Percentiles rank a stretch among this genome's conserved stretches.
Conservation (phyloP, 2,329 filamentous ascomycete species). For the Fusarium duplospermum region DNA sequence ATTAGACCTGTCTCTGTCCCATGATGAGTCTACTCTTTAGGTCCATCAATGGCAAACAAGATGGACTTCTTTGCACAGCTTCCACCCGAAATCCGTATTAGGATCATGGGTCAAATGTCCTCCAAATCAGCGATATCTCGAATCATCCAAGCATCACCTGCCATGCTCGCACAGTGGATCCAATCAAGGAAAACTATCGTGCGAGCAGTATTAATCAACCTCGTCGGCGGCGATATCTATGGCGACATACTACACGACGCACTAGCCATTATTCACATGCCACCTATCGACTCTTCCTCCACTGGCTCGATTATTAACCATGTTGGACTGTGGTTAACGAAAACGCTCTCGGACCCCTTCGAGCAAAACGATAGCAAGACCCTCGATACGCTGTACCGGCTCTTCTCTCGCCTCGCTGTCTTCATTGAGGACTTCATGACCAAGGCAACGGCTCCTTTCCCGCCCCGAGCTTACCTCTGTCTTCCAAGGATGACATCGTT, state of each 20-base stretch:
- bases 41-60: neutral
- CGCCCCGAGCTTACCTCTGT: constrained; percentile 9
- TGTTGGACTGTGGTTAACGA: neutral
- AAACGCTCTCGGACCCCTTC: constrained; percentile 2
- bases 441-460: constrained; percentile 14
- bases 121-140: neutral
- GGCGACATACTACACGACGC: constrained; percentile 4
- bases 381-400: neutral
- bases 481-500: neutral
- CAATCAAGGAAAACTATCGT: neutral
- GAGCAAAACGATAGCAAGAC: neutral
- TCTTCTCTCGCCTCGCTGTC: constrained; percentile 3
- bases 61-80: constrained; percentile 2
- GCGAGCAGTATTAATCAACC: neutral
- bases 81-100: neutral
- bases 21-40: neutral
- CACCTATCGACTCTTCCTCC: neutral
- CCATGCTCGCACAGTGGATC: constrained; percentile 2
- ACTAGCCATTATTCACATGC: neutral
- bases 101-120: constrained; percentile 1
- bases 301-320: neutral
- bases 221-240: neutral
- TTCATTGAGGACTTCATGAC: constrained; percentile 32
- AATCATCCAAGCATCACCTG: constrained; percentile 4
- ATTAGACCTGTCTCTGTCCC: neutral